Percentiles rank a stretch among this genome's conserved stretches.
Conservation (phyloP, 1,284 basidiomycete genomes). For the Fomitiporia mediterranea region DNA sequence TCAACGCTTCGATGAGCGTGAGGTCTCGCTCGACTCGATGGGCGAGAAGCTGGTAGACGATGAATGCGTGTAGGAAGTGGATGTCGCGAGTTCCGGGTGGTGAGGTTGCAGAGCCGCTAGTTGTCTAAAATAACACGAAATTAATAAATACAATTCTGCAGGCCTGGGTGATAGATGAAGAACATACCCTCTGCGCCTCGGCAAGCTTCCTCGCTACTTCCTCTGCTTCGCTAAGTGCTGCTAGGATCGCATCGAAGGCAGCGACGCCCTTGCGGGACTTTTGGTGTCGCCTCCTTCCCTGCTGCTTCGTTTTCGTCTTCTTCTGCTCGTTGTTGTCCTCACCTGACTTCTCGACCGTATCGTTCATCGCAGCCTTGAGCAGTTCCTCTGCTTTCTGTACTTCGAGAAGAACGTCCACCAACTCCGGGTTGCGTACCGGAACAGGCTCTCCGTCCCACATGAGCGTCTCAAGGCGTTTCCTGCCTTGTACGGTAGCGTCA, state of each 20-base stretch:
- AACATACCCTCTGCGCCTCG: conserved; percentile 73
- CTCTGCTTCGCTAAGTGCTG: conserved; percentile 84
- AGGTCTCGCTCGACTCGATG: conserved; percentile 86
- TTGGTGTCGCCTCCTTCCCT: conserved; percentile 40
- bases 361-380: conserved; percentile 34
- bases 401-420: conserved; percentile 82
- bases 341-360: conserved; percentile 26
- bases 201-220: conserved; percentile 72
- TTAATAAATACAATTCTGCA: conserved; percentile 4
- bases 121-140: conserved; percentile 24
- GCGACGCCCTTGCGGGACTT: conserved; percentile 68
- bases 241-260: conserved; percentile 79
- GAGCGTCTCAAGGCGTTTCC: conserved; percentile 55
- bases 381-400: conserved; percentile 76
- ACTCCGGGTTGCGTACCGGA: conserved; percentile 85
- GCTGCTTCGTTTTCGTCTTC: conserved; percentile 31
- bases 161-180: conserved; percentile 11
- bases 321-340: conserved; percentile 23
- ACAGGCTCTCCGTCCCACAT: conserved; percentile 82
- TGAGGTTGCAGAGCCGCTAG: conserved; percentile 29
- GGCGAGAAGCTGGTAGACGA: conserved; percentile 81
- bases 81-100: conserved; percentile 59
- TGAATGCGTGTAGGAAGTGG: conserved; percentile 80
- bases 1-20: conserved; percentile 68
- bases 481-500: conserved; percentile 38